Evolutionary conservation across 805 yeast species (phyloP), one percentile per base, ranked within the genome.

Genomic region (Yarrowia keelungensis): DNA sequence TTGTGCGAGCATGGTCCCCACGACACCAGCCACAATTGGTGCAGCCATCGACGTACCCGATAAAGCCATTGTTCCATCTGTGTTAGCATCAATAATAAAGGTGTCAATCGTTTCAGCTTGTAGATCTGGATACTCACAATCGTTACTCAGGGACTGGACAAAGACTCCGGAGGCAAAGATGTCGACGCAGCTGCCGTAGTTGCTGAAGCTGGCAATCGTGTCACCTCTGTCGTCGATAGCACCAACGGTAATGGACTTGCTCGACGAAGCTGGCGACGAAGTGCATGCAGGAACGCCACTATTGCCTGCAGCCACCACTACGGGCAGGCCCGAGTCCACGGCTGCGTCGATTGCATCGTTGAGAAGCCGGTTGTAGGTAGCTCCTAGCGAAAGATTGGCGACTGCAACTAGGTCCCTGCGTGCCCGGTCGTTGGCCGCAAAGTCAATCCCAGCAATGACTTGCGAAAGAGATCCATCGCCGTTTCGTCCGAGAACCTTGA

Each of bases 121-220:
- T 16, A 16, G 41, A 26, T 26, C 32, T 38, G 8, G 39, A 8
- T 51, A 56, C 62, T 56, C 15, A 56, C 62, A 56, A 11, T 56
- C 62, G 32, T 56, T 56, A 15, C 53, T 59, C 43, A 59, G 53
- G 32, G 66, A 59, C 46, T 59, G 66, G 35, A 59, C 53, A 14
- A 46, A 43, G 41, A 91, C 88, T 0, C 98, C 98, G 56, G 94
- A 86, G 0, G 97, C 92, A 78, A 90, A 89, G 1, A 91, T 82
- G 74, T 91, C 92, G 7, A 93, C 96, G 77, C 98, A 94, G n/a
- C 82, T 80, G 0, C 98, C 98, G 92, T 92, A 91, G 75, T 94
- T 93, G n/a, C 95, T 85, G 74, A 94, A 93, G 12, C 84, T 75
- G 0, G 98, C 96, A 39, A 92, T 81, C 2, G 81, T 73, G 73